Evolutionary conservation across 1,284 basidiomycete genomes (phyloP).

Genomic region (Calocybe gambosa): DNA sequence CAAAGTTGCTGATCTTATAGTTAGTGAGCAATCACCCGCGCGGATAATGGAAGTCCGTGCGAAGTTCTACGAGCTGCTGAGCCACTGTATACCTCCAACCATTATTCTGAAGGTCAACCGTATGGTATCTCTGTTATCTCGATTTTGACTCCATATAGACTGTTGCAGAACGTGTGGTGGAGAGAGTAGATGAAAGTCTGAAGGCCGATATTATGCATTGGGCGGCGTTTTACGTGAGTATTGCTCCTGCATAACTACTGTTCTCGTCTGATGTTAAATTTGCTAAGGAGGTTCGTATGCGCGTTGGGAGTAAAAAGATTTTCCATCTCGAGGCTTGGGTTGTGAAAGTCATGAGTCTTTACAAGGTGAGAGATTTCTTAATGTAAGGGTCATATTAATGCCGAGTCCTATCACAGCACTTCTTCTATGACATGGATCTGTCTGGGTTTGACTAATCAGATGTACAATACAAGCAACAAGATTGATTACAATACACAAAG

Average conservation of each 20-base stretch:
- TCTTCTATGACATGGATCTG: constrained; percentile 58
- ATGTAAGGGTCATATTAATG: not conserved
- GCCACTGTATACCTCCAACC: constrained; percentile 97
- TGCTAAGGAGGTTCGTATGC: constrained; percentile 81
- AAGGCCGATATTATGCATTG: constrained; percentile 93
- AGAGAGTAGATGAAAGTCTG: constrained; percentile 81
- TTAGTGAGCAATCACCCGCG: constrained; percentile 90
- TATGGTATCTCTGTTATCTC: constrained; percentile 3
- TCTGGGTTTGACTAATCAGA: constrained; percentile 46
- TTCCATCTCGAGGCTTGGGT: constrained; percentile 95
- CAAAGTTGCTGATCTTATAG: constrained; percentile 89
- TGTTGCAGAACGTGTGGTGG: constrained; percentile 80
- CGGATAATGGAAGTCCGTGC: constrained; percentile 87
- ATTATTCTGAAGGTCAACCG: constrained; percentile 74
- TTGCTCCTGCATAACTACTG: not conserved
- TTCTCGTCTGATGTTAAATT: not conserved
- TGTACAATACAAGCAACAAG: too few species aligned
- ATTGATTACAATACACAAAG: too few species aligned
- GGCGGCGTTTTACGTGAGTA: constrained; percentile 90
- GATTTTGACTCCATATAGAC: constrained; percentile 70
- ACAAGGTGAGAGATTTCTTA: constrained; percentile 45
- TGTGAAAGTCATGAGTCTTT: constrained; percentile 77
- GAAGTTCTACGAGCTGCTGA: constrained; percentile 93
- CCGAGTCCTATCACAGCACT: constrained; percentile 27
- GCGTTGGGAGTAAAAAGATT: constrained; percentile 89